Evolutionary conservation across 768 basidiomycete species (phyloP).

Genomic region (Roridomyces roridus): DNA sequence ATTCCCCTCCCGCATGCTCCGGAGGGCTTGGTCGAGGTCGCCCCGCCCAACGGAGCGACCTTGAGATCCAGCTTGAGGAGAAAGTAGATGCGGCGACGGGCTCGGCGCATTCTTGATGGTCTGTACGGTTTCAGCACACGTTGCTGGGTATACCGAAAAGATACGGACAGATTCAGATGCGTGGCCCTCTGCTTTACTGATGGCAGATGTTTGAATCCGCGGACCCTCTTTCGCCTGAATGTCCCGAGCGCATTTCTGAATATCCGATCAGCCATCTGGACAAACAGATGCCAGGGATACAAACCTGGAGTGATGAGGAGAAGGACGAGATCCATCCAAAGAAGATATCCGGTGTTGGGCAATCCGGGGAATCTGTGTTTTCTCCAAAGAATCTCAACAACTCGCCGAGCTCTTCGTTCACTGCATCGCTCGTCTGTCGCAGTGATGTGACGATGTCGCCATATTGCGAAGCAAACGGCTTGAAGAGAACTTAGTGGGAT

Average conservation of each 20-base stretch:
- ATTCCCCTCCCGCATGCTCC: constrained; percentile 75
- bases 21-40: constrained; percentile 84
- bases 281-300: neutral
- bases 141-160: neutral
- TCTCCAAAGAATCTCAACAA: constrained; percentile 83
- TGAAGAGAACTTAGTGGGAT: too few species aligned
- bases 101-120: constrained; percentile 44
- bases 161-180: constrained; percentile 29
- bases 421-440: constrained; percentile 57
- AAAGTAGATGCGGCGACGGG: constrained; percentile 35
- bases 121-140: constrained; percentile 35
- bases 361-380: constrained; percentile 63
- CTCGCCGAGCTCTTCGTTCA: constrained; percentile 66
- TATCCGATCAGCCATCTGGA: constrained; percentile 1
- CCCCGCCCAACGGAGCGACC: constrained; percentile 72
- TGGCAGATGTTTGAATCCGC: constrained; percentile 27
- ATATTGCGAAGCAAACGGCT: constrained; percentile 60
- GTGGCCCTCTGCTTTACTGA: constrained; percentile 28
- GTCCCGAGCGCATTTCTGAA: constrained; percentile 75
- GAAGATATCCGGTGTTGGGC: constrained; percentile 81
- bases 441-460: constrained; percentile 67
- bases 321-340: constrained; percentile 80
- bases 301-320: constrained; percentile 69
- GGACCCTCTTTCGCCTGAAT: constrained; percentile 50
- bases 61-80: constrained; percentile 42